These are phyloP conservation scores for Thraustochytrium sp. DNA, from an alignment of 352 stramenopile genomes.

Conservation along the genomic window DNA sequence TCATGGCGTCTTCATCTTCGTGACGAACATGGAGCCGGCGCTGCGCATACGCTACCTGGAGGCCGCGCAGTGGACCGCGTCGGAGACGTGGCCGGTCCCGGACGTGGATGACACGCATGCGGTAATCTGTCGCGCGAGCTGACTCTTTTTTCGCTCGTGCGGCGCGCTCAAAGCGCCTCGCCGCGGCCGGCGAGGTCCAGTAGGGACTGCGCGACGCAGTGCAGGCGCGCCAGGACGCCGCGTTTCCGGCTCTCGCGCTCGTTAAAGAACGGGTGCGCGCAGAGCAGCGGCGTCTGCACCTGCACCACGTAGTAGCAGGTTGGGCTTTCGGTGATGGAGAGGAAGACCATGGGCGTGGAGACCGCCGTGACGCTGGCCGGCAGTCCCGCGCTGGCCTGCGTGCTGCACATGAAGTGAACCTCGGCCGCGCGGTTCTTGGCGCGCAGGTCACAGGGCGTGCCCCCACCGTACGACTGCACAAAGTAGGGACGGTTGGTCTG, in stretches of 20 bases:
- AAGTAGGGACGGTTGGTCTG: neutral
- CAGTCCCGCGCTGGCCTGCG: neutral
- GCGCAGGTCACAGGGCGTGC: slow-evolving; percentile 14
- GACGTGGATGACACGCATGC: neutral
- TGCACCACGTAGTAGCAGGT: slow-evolving; percentile 36
- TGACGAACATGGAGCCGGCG: neutral
- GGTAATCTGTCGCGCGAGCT: neutral
- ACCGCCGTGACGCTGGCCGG: neutral
- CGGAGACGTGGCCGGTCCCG: neutral
- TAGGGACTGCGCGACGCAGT: neutral
- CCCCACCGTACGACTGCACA: neutral
- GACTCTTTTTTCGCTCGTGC: neutral
- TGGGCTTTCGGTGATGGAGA: slow-evolving; percentile 15
- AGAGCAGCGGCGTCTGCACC: slow-evolving; percentile 11
- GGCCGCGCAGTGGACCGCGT: neutral
- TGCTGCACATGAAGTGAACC: slow-evolving; percentile 16
- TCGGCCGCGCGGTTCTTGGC: neutral
- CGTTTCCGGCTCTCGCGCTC: neutral
- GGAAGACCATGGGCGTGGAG: neutral
- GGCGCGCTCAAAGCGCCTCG: neutral
- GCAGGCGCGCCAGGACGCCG: neutral
- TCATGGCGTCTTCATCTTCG: neutral
- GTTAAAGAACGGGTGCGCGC: slow-evolving; percentile 14
- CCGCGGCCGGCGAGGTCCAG: neutral
- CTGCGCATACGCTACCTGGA: neutral